phyloP scores from a whole-genome alignment of 805 yeast species.

The Monosporozyma siamensis region DNA sequence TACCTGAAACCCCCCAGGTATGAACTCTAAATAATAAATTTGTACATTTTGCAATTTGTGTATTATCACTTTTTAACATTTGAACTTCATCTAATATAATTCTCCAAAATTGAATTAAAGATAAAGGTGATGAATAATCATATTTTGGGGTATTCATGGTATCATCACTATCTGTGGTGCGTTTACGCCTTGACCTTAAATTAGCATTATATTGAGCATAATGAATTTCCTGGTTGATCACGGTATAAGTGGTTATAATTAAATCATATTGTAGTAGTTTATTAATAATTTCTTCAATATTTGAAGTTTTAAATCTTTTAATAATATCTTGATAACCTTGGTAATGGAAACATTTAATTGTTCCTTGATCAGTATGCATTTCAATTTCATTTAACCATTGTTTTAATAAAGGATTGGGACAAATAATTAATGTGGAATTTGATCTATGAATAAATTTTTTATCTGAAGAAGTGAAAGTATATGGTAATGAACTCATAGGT shows the following conservation, averaged over 20 bases:
- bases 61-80: slow-evolving; percentile 63
- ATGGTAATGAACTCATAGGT: slow-evolving; percentile 12
- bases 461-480: slow-evolving; percentile 7
- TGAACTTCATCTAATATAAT: slow-evolving; percentile 91
- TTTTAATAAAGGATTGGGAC: slow-evolving; percentile 72
- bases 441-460: slow-evolving; percentile 32
- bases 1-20: slow-evolving; percentile 97
- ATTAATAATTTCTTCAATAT: slow-evolving; percentile 35
- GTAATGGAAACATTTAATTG: slow-evolving; percentile 54
- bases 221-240: slow-evolving; percentile 66
- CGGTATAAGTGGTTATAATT: slow-evolving; percentile 68
- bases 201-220: slow-evolving; percentile 63
- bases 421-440: slow-evolving; percentile 70
- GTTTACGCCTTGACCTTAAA: slow-evolving; percentile 25
- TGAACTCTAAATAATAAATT: slow-evolving; percentile 73
- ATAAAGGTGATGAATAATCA: slow-evolving; percentile 74
- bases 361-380: slow-evolving; percentile 29
- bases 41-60: slow-evolving; percentile 75
- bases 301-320: slow-evolving; percentile 13
- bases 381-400: slow-evolving; percentile 81
- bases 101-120: slow-evolving; percentile 78
- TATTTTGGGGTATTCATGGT: slow-evolving; percentile 16
- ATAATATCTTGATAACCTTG: slow-evolving; percentile 42
- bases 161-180: slow-evolving; percentile 15
- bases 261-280: slow-evolving; percentile 57